Base-by-base conservation (phyloP, 1,284 basidiomycete genomes). In the Leccinum angustisporum region DNA sequence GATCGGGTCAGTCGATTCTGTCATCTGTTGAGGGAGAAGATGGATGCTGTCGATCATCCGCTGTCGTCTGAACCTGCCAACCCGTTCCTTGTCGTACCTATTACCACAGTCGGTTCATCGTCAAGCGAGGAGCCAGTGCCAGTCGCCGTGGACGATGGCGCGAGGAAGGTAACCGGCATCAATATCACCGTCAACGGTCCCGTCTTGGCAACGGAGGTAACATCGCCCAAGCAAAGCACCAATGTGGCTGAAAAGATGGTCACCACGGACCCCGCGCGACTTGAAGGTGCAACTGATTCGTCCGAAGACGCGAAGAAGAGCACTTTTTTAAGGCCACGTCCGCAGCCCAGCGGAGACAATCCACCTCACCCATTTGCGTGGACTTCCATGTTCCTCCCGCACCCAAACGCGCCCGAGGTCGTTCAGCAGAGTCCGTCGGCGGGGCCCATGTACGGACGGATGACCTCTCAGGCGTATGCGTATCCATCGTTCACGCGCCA, bases 321-420 rank as follows among this genome's bases (percentile, higher is more conserved):
- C 30, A 21, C 64, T 64, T 71, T 73, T 64, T 70, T 73, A 66
- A 67, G 72, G 11, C 61, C 54, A 56, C 73, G 70, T 11, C 64
- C 71, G 31, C 61, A 54, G 48, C 58, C 68, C 58, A 61, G 52
- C 27, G 52, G n/a, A 48, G n/a, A 30, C 53, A 18, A 30, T 36
- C 56, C 64, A 54, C 66, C 62, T 14, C 77, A 69, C 64, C 72
- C 72, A 5, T 76, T 76, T 54, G 57, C 70, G 5, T 79, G 82
- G 18, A 79, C 77, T 46, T 86, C 81, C 58, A 71, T 87, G 25
- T 91, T 90, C 72, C 78, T 86, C 16, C 90, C 89, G 0, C 88
- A 91, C 68, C 89, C 88, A 0, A 86, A 87, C 67, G 89, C 89
- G 1, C 89, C 89, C 0, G 88, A 86, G 57, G 66, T 72, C 13